phyloP scores from a whole-genome alignment of 2,329 filamentous ascomycete species.

The Passalora sequoiae region DNA sequence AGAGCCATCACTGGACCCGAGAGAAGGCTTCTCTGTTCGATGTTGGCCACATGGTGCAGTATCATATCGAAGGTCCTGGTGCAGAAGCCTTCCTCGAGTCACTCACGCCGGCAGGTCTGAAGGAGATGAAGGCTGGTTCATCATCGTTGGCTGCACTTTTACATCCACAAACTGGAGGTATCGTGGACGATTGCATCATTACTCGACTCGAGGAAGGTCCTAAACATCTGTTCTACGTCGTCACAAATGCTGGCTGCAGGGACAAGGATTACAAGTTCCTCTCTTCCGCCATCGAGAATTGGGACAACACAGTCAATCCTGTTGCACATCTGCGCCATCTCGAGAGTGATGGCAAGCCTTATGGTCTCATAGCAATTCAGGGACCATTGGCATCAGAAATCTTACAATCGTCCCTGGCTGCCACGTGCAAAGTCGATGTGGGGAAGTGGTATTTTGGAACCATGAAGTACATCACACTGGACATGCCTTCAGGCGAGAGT shows the following conservation, averaged over 20 bases:
- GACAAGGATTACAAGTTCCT: constrained; percentile 83
- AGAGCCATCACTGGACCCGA: constrained; percentile 87
- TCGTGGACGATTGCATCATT: constrained; percentile 90
- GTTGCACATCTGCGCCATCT: constrained; percentile 30
- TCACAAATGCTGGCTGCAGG: constrained; percentile 89
- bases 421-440: constrained; percentile 47
- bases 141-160: constrained; percentile 83
- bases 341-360: constrained; percentile 49
- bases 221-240: constrained; percentile 69
- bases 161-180: constrained; percentile 74
- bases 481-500: constrained; percentile 51
- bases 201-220: constrained; percentile 61
- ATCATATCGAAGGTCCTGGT: constrained; percentile 74
- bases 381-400: constrained; percentile 71
- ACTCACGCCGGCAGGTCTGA: constrained; percentile 72
- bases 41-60: constrained; percentile 92
- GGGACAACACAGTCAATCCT: constrained; percentile 48
- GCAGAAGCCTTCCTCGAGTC: constrained; percentile 76
- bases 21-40: constrained; percentile 88
- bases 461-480: constrained; percentile 61
- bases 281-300: constrained; percentile 59
- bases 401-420: constrained; percentile 59
- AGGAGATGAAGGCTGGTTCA: constrained; percentile 58
- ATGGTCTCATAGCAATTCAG: constrained; percentile 82
- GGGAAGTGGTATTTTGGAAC: constrained; percentile 76